Conservation (phyloP, 2,329 filamentous ascomycete genomes). For the Akanthomyces uredinophilus region DNA sequence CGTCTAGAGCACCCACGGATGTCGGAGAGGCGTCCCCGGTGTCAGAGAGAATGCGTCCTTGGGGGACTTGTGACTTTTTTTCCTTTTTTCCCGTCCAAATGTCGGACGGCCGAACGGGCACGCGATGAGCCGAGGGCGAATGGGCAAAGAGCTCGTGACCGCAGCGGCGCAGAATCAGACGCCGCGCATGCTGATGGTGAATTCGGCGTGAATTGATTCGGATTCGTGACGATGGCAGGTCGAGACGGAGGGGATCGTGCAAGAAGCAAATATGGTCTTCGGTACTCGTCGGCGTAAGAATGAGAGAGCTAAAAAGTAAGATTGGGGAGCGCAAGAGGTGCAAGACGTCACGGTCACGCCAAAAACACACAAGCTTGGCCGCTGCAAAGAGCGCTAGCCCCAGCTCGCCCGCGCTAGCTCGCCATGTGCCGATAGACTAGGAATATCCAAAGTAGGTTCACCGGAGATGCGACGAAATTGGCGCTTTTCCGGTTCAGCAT, state of each 20-base stretch:
- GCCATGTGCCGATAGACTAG: not conserved
- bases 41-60: not conserved
- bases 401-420: not conserved
- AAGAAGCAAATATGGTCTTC: not conserved
- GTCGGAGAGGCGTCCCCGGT: not conserved
- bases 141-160: not conserved
- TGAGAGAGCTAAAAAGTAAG: not conserved
- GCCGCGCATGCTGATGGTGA: not conserved
- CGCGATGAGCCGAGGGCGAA: constrained; percentile 2
- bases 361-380: not conserved
- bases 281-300: not conserved
- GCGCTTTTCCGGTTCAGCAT: not conserved
- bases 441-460: not conserved
- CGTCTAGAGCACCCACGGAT: not conserved
- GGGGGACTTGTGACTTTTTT: not conserved
- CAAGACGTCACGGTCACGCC: constrained; percentile 5
- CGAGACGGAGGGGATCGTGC: not conserved
- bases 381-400: not conserved
- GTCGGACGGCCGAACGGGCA: not conserved
- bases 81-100: not conserved
- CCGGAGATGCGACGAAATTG: not conserved
- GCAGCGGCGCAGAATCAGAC: not conserved
- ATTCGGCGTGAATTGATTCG: not conserved
- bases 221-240: not conserved
- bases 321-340: not conserved